Conservation (phyloP, 108 stramenopile genomes). For the Craspedostauros australis region DNA sequence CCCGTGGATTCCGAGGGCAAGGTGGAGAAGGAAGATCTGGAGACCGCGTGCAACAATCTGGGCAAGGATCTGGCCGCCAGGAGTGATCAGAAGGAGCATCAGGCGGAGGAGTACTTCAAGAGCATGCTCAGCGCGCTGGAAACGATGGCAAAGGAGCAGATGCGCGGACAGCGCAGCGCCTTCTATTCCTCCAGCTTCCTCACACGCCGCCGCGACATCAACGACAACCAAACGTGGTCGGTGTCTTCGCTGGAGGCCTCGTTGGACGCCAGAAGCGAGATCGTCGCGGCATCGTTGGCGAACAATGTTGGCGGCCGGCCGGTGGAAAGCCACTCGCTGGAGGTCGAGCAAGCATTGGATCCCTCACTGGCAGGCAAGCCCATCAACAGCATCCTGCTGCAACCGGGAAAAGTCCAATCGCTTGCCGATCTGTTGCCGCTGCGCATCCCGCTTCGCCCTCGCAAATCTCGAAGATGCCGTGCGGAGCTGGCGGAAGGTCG, state of each 20-base stretch:
- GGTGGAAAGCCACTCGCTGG: conserved; percentile 7
- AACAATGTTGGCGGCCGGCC: conserved; percentile 16
- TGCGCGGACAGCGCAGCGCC: conserved; percentile 19
- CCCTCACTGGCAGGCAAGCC: conserved; percentile 6
- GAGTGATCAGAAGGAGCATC: conserved; percentile 6
- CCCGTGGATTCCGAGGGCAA: conserved; percentile 15
- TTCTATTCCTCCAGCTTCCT: conserved; percentile 1
- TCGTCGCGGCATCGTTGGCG: conserved; percentile 3
- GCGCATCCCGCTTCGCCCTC: conserved; percentile 54
- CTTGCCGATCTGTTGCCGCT: conserved; percentile 43
- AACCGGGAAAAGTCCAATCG: not conserved
- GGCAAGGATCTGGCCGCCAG: conserved; percentile 6
- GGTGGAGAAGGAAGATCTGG: conserved; percentile 20
- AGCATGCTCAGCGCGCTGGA: conserved; percentile 19
- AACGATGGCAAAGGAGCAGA: conserved; percentile 20
- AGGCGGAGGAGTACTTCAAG: conserved; percentile 24
- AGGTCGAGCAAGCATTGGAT: conserved; percentile 7
- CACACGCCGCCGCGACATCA: conserved; percentile 2
- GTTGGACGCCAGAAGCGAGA: conserved; percentile 25
- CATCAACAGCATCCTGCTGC: conserved; percentile 12
- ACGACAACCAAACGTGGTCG: conserved; percentile 34
- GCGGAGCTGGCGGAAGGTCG: conserved; percentile 66
- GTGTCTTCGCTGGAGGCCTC: conserved; percentile 54
- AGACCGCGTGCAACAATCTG: conserved; percentile 15
- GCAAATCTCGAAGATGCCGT: conserved; percentile 65